These are phyloP conservation scores for Quercus glauca DNA, from an alignment of 306 rosid species.

Conservation along the genomic window DNA sequence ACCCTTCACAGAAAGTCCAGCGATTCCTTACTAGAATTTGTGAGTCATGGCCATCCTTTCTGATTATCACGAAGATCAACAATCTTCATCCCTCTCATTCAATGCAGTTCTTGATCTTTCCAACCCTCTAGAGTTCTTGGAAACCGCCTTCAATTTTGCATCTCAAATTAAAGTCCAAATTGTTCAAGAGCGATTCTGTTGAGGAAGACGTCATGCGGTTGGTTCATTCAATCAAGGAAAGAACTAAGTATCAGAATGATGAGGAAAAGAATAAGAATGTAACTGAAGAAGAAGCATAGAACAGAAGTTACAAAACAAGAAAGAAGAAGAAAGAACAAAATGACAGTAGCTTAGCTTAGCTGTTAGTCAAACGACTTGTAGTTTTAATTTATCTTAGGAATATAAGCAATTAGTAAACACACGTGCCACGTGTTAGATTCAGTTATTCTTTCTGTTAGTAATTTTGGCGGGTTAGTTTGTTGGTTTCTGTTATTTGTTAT, in stretches of 20 bases:
- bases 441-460: too few species aligned
- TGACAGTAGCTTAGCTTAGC: too few species aligned
- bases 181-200: constrained; percentile 4
- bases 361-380: too few species aligned
- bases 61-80: neutral
- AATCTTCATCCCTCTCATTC: constrained; percentile 1
- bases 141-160: neutral
- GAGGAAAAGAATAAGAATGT: neutral
- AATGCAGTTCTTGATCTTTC: constrained; percentile 6
- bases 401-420: too few species aligned
- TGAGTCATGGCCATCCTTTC: neutral
- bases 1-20: too few species aligned
- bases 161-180: neutral
- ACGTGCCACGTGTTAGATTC: too few species aligned
- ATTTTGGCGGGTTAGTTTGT: too few species aligned
- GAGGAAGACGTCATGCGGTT: constrained; percentile 6
- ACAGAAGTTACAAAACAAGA: neutral
- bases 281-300: neutral
- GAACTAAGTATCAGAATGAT: neutral
- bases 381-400: too few species aligned
- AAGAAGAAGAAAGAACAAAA: neutral
- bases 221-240: constrained; percentile 3
- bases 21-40: too few species aligned
- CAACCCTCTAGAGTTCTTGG: constrained; percentile 9
- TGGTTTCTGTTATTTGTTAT: too few species aligned